Conservation (phyloP, 306 rosid species). For the Benincasa hispida region DNA sequence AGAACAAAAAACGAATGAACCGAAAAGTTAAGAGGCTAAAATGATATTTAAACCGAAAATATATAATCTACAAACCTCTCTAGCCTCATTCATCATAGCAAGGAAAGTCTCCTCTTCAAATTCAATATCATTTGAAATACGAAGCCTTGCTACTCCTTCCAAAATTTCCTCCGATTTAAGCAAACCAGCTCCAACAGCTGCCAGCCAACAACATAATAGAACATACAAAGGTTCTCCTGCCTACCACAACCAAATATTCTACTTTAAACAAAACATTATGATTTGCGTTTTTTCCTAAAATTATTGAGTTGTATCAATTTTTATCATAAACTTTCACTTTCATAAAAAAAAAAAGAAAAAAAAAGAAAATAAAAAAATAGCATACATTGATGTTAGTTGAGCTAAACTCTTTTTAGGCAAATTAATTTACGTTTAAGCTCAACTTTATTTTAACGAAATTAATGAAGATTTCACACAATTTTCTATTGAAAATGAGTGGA, state of each 20-base stretch:
- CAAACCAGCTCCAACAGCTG: slow-evolving; percentile 88
- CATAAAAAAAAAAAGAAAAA: too few species aligned
- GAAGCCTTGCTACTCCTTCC: slow-evolving; percentile 76
- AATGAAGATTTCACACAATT: too few species aligned
- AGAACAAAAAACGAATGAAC: too few species aligned
- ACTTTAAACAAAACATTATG: background rate
- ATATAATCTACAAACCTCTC: slow-evolving; percentile 35
- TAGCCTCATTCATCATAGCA: slow-evolving; percentile 71
- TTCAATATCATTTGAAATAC: slow-evolving; percentile 69
- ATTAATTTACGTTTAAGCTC: too few species aligned
- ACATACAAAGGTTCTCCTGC: slow-evolving; percentile 87
- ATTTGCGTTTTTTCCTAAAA: background rate
- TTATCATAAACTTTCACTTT: too few species aligned
- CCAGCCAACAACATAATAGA: slow-evolving; percentile 76
- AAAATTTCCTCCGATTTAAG: slow-evolving; percentile 90
- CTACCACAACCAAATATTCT: slow-evolving; percentile 21
- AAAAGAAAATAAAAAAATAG: too few species aligned
- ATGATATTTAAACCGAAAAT: background rate
- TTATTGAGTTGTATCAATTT: too few species aligned
- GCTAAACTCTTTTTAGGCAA: too few species aligned
- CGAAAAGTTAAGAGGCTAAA: too few species aligned
- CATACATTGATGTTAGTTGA: too few species aligned
- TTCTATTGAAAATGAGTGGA: too few species aligned
- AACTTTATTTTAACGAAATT: too few species aligned
- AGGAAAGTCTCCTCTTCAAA: slow-evolving; percentile 84